phyloP scores from a whole-genome alignment of 805 yeast genomes.

The Sugiyamaella boreocaroliniensis region DNA sequence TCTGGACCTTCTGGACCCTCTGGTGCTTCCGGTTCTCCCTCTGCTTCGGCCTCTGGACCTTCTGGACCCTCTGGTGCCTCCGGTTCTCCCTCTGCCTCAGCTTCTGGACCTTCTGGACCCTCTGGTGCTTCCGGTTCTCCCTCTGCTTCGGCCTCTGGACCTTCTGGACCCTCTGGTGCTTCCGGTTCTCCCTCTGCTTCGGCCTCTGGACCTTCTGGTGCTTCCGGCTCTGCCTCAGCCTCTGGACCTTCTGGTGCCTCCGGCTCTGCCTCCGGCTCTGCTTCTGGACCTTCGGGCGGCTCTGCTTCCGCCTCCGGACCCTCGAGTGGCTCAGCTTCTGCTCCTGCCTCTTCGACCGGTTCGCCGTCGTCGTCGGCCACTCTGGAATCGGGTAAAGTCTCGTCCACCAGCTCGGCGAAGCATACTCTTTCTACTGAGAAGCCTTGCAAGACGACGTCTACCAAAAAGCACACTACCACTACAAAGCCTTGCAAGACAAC shows the following conservation, averaged over 20 bases:
- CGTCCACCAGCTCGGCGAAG: background rate
- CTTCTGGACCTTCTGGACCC: background rate
- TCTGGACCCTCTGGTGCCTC: background rate
- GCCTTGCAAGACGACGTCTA: background rate
- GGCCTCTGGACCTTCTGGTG: background rate
- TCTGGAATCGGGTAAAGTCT: background rate
- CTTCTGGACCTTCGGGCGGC: background rate
- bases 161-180: background rate
- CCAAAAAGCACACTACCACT: background rate
- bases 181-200: background rate
- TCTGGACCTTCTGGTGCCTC: background rate
- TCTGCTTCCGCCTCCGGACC: background rate
- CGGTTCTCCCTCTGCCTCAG: background rate
- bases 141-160: background rate
- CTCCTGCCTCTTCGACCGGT: background rate
- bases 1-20: background rate
- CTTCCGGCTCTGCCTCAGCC: background rate
- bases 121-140: background rate
- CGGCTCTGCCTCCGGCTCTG: background rate
- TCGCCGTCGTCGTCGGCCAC: background rate
- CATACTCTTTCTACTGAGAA: background rate
- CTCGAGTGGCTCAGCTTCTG: background rate
- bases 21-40: background rate
- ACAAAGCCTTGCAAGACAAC: background rate
- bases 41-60: background rate